Conservation (phyloP, 352 stramenopile species). For the Globisporangium carolinianum region DNA sequence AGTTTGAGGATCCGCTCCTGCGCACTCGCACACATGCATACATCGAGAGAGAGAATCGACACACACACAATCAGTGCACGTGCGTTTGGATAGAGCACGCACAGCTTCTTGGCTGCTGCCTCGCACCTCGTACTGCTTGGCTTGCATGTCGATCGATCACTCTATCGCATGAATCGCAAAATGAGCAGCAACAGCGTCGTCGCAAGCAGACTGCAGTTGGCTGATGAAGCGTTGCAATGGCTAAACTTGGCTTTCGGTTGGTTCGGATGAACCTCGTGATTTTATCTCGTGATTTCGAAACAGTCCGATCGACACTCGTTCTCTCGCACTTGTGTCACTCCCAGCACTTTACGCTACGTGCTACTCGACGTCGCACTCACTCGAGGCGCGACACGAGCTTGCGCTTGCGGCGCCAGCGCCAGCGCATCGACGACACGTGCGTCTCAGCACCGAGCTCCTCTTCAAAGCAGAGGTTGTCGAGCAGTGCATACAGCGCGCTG, state of each 20-base stretch:
- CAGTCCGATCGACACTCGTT: too few species aligned
- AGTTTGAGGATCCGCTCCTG: slow-evolving; percentile 76
- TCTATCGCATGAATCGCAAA: too few species aligned
- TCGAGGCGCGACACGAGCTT: slow-evolving; percentile 80
- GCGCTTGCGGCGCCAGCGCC: slow-evolving; percentile 82
- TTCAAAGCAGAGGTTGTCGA: slow-evolving; percentile 85
- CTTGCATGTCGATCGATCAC: slow-evolving; percentile 28
- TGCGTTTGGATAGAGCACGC: not conserved
- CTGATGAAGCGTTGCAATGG: too few species aligned
- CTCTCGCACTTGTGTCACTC: too few species aligned
- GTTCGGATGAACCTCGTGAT: too few species aligned
- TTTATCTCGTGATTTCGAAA: too few species aligned
- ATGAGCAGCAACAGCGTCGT: too few species aligned
- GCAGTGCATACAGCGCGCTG: slow-evolving; percentile 74
- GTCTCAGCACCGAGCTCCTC: slow-evolving; percentile 71
- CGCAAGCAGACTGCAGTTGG: too few species aligned
- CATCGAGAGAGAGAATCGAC: not conserved
- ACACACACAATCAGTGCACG: too few species aligned
- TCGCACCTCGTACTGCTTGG: slow-evolving; percentile 56
- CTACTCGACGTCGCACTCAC: slow-evolving; percentile 13
- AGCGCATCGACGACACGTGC: slow-evolving; percentile 82
- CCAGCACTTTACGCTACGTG: too few species aligned
- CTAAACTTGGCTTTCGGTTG: too few species aligned
- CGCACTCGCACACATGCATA: not conserved
- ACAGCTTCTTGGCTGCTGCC: not conserved